Percentiles rank a stretch among this genome's conserved stretches.
These are phyloP conservation scores for Pseudogymnoascus sp. DNA, from an alignment of 2,329 filamentous ascomycete species.

Conservation along the genomic window DNA sequence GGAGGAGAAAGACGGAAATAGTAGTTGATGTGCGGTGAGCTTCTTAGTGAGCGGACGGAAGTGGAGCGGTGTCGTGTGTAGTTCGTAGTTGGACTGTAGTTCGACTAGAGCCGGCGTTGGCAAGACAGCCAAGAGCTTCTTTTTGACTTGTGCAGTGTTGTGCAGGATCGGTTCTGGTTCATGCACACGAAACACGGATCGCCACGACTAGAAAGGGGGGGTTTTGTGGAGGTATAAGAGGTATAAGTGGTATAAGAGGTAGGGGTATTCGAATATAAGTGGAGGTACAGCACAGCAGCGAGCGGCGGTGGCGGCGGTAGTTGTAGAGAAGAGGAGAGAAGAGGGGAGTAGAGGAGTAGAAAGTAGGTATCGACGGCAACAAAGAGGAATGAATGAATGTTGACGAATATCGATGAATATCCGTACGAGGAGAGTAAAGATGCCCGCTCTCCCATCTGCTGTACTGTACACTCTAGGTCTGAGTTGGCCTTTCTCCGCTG, in stretches of 20 bases:
- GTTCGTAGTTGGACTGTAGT: neutral
- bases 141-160: neutral
- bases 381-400: neutral
- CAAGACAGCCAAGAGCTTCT: neutral
- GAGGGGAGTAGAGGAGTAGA: neutral
- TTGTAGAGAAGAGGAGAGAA: neutral
- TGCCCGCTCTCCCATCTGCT: neutral
- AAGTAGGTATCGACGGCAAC: neutral
- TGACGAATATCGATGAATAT: neutral
- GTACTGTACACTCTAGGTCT: neutral
- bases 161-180: neutral
- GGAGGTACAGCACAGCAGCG: neutral
- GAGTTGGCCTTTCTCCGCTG: neutral
- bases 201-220: neutral
- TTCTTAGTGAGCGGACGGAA: neutral
- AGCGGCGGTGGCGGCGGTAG: neutral
- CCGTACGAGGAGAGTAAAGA: neutral
- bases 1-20: neutral
- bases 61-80: slow-evolving; percentile 2
- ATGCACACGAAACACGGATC: slow-evolving; percentile 1
- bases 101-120: neutral
- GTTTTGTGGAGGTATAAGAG: neutral
- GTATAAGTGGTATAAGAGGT: neutral
- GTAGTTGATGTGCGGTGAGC: slow-evolving; percentile 1
- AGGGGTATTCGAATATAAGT: neutral